Base-by-base conservation (phyloP, 208 protist genomes). In the Herpetomonas samuelpessoai region DNA sequence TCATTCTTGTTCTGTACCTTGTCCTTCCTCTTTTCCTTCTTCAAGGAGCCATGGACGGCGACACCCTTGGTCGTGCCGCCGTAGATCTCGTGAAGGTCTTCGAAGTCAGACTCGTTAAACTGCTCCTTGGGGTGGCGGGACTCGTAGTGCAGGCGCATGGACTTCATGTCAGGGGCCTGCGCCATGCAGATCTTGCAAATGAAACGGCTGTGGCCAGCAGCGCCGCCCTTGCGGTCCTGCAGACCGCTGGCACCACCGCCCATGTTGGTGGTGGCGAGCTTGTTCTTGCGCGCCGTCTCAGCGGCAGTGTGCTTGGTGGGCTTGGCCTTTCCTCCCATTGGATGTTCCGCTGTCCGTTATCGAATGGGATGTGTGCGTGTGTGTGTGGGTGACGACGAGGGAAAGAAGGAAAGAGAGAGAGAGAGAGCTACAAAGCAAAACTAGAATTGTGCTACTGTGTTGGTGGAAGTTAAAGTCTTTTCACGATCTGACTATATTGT, bases 251-350 rank as follows among this genome's bases (percentile, higher is more conserved):
- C 47, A 38, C 83, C 83, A 31, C 83, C 83, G 35, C 83, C 83
- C 79, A 85, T 86, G 69, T 90, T 90, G 26, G 68, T 69, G 29
- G 65, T 90, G 7, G 83, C 83, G 22, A 86, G 64, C 53, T 79
- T 54, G 50, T 79, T 81, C 79, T 90, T 90, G 57, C 73, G 70
- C 19, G 76, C 76, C 60, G 74, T 86, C 67, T 90, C 79, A 2
- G 71, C 48, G 27, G 83, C 70, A 1, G 83, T 85, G 74, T 90
- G 83, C 79, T 90, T 90, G 49, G 75, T 90, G 24, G 83, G 83
- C 71, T 90, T 90, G 22, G 83, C 83, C 57, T 90, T 90, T 55
- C 83, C 83, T 68, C 79, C 79, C 83, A 90, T 90, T 41, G 35
- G n/a, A 18, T 41, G 35, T 41, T 6, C 35, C 9, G 14, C 35